These are phyloP conservation scores for Diplodia intermedia DNA, from an alignment of 2,329 filamentous ascomycete species.

Conservation along the genomic window DNA sequence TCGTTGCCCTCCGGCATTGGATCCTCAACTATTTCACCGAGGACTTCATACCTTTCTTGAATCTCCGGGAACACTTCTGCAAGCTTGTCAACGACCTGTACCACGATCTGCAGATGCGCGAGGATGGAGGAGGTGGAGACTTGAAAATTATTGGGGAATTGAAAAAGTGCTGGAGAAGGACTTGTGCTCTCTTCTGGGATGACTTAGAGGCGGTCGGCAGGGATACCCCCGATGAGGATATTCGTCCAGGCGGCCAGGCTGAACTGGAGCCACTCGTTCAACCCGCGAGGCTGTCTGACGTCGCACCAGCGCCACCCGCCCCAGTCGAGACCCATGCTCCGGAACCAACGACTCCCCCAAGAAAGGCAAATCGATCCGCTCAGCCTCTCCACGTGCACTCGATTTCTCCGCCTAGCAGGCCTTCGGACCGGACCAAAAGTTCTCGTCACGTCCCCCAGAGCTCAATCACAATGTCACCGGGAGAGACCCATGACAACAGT, in stretches of 20 bases:
- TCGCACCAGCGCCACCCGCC: background rate
- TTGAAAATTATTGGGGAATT: slow-evolving; percentile 91
- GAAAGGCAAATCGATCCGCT: background rate
- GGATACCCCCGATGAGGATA: slow-evolving; percentile 68
- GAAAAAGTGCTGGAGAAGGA: slow-evolving; percentile 95
- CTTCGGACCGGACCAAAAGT: slow-evolving; percentile 35
- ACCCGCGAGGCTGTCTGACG: background rate
- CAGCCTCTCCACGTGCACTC: slow-evolving; percentile 13
- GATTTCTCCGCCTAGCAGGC: slow-evolving; percentile 1
- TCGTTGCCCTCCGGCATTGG: slow-evolving; percentile 96
- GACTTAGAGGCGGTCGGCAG: slow-evolving; percentile 67
- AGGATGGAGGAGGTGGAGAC: slow-evolving; percentile 64
- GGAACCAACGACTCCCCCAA: slow-evolving; percentile 23
- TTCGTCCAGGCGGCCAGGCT: slow-evolving; percentile 76
- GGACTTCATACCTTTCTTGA: slow-evolving; percentile 82
- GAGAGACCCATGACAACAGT: slow-evolving; percentile 39
- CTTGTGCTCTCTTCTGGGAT: slow-evolving; percentile 91
- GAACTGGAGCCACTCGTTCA: slow-evolving; percentile 40
- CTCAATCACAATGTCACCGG: slow-evolving; percentile 45
- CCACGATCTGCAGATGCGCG: slow-evolving; percentile 57
- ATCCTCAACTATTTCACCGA: slow-evolving; percentile 97
- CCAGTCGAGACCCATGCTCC: background rate
- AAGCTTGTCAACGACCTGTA: slow-evolving; percentile 74
- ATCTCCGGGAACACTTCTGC: slow-evolving; percentile 79
- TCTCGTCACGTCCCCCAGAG: slow-evolving; percentile 48